Evolutionary conservation across 768 basidiomycete genomes (phyloP), one percentile per base, ranked within the genome.

Genomic region (Agrocybe chaxingu): DNA sequence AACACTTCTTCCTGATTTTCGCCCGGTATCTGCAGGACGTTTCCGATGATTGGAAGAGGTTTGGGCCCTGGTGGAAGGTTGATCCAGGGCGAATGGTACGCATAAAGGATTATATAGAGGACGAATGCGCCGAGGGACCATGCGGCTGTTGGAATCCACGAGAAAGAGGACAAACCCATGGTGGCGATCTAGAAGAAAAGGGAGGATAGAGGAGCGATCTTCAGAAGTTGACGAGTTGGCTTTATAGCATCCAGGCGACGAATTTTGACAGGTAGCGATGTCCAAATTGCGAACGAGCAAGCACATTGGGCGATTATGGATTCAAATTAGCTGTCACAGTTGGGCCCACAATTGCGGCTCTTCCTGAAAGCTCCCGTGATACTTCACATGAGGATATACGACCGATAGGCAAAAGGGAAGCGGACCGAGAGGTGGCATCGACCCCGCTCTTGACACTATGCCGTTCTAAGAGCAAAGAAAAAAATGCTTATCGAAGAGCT

Each of bases 61-160:
- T 57, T 67, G 2, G 80, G 80, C 0, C 80, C 80, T 5, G 80
- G 79, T 13, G 78, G 76, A 30, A 68, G 64, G 37, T 65, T 68
- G 24, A 39, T 57, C 41, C 59, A 57, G 19, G 59, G 51, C 18
- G 62, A 48, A 24, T 57, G 60, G 51, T 64, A 65, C 38, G 54
- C 51, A 48, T 62, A 53, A 51, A 60, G 61, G 12, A 51, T 50
- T 34, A 49, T 45, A 29, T 55, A 55, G 48, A 49, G 33, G 38
- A 61, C 6, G n/a, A 51, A 16, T 24, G 45, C 47, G 43, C 51
- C 46, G 43, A 59, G 39, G 38, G 51, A 45, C 47, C 38, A 44
- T 36, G 54, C 57, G 48, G 54, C 47, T 43, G 54, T 51, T 29
- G 48, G 41, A 42, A 60, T 24, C 57, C 55, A 59, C 3, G 55